Conservation (phyloP, 1,284 basidiomycete species). For the Ceratobasidium sp. region DNA sequence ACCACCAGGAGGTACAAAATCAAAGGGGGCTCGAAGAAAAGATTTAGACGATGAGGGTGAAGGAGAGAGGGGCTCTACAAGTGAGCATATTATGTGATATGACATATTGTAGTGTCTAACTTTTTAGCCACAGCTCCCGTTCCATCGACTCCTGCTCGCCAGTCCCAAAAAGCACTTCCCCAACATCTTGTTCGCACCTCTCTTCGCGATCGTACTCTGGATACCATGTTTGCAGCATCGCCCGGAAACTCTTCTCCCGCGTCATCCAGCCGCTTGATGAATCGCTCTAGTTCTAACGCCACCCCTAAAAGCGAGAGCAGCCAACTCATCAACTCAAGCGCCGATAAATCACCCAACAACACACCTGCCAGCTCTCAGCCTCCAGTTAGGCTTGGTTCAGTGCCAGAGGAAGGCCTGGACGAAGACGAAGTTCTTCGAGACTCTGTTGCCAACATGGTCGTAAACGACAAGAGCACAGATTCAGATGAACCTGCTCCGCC, state of each 20-base stretch:
- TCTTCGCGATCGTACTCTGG: constrained; percentile 87
- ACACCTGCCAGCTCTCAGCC: constrained; percentile 6
- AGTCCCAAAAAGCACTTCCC: constrained; percentile 70
- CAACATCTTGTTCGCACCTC: constrained; percentile 96
- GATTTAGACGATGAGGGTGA: constrained; percentile 23
- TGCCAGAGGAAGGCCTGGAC: constrained; percentile 28
- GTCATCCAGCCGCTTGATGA: not conserved
- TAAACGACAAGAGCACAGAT: constrained; percentile 35
- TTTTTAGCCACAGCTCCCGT: constrained; percentile 49
- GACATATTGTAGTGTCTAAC: not conserved
- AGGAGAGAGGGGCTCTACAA: constrained; percentile 13
- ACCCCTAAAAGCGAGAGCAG: not conserved
- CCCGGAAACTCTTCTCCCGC: constrained; percentile 32
- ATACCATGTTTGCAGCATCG: constrained; percentile 80
- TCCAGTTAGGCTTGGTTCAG: not conserved
- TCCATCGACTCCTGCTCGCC: constrained; percentile 58
- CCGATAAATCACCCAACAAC: constrained; percentile 30
- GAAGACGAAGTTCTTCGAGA: constrained; percentile 43
- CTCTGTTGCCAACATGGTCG: constrained; percentile 42
- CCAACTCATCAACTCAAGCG: constrained; percentile 52
- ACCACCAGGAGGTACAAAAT: constrained; percentile 57
- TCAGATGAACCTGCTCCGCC: constrained; percentile 47
- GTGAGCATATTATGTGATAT: constrained; percentile 17
- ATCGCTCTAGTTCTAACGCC: constrained; percentile 61
- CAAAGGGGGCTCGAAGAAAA: not conserved